phyloP scores from a whole-genome alignment of 306 rosid species.

The Trichosanthes truncata region DNA sequence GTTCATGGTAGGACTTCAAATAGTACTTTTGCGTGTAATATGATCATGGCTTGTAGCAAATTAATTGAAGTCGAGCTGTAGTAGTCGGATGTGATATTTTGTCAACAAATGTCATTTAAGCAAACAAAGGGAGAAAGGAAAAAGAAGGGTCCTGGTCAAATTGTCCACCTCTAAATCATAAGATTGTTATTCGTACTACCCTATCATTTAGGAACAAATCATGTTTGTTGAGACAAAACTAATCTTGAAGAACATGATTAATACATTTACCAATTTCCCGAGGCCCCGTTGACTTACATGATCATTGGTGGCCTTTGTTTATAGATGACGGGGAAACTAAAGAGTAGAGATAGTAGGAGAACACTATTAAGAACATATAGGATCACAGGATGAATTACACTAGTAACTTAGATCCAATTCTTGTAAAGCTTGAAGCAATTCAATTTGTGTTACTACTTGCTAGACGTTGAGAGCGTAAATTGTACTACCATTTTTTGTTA shows the following conservation, averaged over 20 bases:
- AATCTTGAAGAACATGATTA: not conserved
- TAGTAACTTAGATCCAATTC: not conserved
- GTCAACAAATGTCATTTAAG: not conserved
- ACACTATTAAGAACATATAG: not conserved
- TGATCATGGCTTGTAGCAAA: not conserved
- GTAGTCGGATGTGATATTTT: not conserved
- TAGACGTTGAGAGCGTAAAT: not conserved
- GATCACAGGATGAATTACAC: not conserved
- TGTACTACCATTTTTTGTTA: not conserved
- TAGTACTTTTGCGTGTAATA: not conserved
- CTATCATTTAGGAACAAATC: not conserved
- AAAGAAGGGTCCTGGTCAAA: not conserved
- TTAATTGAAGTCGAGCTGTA: not conserved
- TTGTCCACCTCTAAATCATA: not conserved
- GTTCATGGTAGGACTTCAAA: slow-evolving; percentile 58
- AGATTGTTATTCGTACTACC: not conserved
- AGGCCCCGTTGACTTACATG: not conserved
- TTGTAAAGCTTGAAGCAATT: not conserved
- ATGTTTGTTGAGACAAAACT: not conserved
- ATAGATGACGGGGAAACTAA: not conserved
- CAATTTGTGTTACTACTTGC: not conserved
- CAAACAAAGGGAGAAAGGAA: not conserved
- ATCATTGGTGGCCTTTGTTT: not conserved
- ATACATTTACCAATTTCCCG: not conserved
- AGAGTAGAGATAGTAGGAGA: not conserved